Percentiles rank a stretch among this genome's conserved stretches.
Conservation (phyloP, 2,329 filamentous ascomycete genomes). For the Pyricularia sp. region DNA sequence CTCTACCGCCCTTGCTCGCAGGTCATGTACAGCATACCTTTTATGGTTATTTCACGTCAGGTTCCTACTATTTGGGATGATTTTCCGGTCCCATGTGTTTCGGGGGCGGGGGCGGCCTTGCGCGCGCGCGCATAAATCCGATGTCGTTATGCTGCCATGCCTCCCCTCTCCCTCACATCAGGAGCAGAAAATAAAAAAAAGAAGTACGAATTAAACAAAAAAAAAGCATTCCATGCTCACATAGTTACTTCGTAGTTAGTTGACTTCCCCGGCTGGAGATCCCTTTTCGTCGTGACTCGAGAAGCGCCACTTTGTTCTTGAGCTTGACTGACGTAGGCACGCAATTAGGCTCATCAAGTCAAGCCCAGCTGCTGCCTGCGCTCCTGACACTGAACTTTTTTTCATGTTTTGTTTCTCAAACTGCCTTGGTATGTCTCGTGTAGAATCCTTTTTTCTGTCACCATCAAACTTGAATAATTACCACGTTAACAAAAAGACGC, state of each 20-base stretch:
- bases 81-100: neutral
- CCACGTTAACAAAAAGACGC: too few species aligned
- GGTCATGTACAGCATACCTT: neutral
- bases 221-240: neutral
- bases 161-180: neutral
- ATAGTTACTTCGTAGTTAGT: neutral
- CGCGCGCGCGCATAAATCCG: neutral
- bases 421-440: too few species aligned
- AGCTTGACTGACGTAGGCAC: neutral
- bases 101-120: too few species aligned
- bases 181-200: too few species aligned
- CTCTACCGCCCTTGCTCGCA: too few species aligned
- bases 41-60: neutral
- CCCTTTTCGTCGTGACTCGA: neutral
- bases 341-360: neutral
- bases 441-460: too few species aligned
- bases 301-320: neutral
- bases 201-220: too few species aligned
- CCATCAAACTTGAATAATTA: too few species aligned
- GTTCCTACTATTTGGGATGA: neutral
- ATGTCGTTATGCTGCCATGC: neutral
- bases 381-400: neutral
- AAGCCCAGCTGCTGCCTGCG: too few species aligned
- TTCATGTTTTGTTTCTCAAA: neutral
- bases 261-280: neutral